A percentile compares a stretch with the other conserved stretches of the same genome.
Evolutionary conservation across 2,329 filamentous ascomycete species (phyloP).

Genomic region (Allantophomopsis lycopodina): DNA sequence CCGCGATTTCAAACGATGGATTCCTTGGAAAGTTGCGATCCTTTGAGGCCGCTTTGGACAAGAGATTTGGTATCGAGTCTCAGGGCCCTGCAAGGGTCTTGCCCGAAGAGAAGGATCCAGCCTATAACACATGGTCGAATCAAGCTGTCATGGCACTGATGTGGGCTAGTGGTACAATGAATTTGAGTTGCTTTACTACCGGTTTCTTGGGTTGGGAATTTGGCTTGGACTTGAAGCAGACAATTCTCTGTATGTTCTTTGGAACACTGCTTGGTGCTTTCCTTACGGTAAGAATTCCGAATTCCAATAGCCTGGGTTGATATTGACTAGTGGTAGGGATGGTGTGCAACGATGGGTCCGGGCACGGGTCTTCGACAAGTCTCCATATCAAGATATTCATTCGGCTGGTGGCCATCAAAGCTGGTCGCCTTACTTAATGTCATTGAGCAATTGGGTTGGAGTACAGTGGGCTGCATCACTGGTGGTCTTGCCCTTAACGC

Average conservation of each 20-base stretch:
- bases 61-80: conserved; percentile 32
- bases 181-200: conserved; percentile 34
- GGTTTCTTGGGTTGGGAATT: conserved; percentile 36
- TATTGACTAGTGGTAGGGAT: conserved; percentile 17
- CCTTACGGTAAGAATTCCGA: conserved; percentile 16
- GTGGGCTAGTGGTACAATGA: conserved; percentile 37
- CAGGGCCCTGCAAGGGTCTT: conserved; percentile 29
- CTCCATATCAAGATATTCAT: conserved; percentile 31
- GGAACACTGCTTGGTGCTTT: conserved; percentile 28
- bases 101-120: conserved; percentile 26
- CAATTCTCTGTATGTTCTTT: conserved; percentile 29
- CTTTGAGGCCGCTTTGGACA: conserved; percentile 28
- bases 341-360: conserved; percentile 34
- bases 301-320: too few species aligned
- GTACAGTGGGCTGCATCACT: conserved; percentile 10
- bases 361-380: conserved; percentile 35
- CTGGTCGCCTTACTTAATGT: conserved; percentile 27
- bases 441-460: conserved; percentile 12
- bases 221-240: conserved; percentile 28
- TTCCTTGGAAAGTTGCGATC: conserved; percentile 23
- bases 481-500: conserved; percentile 9
- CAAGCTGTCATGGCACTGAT: conserved; percentile 34
- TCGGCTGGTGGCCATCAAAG: conserved; percentile 36
- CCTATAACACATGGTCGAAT: conserved; percentile 23
- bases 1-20: conserved; percentile 3